Base-by-base conservation (phyloP, 495 filamentous ascomycete genomes). In the Pyrenopolyporus hunteri region DNA sequence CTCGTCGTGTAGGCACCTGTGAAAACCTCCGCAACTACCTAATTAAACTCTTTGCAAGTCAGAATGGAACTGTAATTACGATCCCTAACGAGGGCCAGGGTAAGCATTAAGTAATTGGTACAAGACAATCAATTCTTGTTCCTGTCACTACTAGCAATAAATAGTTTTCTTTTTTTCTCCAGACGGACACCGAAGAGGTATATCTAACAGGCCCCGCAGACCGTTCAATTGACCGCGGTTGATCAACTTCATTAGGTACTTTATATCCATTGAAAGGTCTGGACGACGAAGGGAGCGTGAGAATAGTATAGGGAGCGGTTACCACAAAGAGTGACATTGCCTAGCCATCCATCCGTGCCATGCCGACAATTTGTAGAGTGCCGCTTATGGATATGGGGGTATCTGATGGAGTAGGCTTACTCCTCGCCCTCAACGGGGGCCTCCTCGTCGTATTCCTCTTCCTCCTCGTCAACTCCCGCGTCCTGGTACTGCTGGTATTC, bases 401-500 rank as follows among this genome's bases (percentile, higher is more conserved):
- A 69, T 69, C 45, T 57, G 48, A 63, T 31, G 32, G 50, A 49
- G 4, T 28, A 45, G 29, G n/a, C 49, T 60, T 71, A 69, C 61
- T 71, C 68, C 14, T 71, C 67, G 44, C 47, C 63, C 63, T 71
- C 62, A 31, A 40, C 32, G 40, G 62, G 63, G 7, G 74, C 73
- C 70, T 85, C 84, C 74, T 87, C 84, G 73, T 86, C 84, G 69
- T 86, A 83, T 59, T 83, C 79, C 74, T 84, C 83, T 74, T 87
- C 84, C 46, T 85, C 84, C 73, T 86, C 84, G 53, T 84, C 85
- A 73, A 97, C 84, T 67, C 90, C 90, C 71, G 94, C 94, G 73
- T 99, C 94, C 85, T 99, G 94, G 86, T 99, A 99, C 78, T 99
- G 95, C 86, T 99, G 94, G 85, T 99, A 99, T 78, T 99, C 94